phyloP scores from a whole-genome alignment of 768 basidiomycete genomes.

The Lyophyllum decastes region DNA sequence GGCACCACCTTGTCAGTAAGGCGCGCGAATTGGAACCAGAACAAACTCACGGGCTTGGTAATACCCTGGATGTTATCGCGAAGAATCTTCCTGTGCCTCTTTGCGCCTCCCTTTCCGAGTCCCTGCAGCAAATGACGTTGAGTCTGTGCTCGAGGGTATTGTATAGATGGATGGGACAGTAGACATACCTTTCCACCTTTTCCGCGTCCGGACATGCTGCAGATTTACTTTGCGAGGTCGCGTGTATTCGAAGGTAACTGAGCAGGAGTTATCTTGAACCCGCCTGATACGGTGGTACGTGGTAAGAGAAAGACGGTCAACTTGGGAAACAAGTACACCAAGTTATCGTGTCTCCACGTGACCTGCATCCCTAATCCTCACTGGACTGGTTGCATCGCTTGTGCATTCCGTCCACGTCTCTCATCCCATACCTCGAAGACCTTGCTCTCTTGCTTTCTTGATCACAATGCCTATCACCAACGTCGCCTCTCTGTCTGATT shows the following conservation, averaged over 20 bases:
- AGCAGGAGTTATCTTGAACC: slow-evolving; percentile 4
- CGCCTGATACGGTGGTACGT: slow-evolving; percentile 31
- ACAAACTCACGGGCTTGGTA: slow-evolving; percentile 10
- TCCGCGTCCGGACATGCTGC: slow-evolving; percentile 72
- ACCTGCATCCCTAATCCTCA: slow-evolving; percentile 41
- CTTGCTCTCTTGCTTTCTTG: neutral
- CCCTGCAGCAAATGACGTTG: slow-evolving; percentile 41
- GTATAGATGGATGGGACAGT: slow-evolving; percentile 9
- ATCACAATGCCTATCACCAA: slow-evolving; percentile 63
- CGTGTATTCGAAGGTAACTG: neutral
- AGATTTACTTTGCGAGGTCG: neutral
- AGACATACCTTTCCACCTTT: slow-evolving; percentile 69
- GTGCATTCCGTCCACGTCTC: neutral
- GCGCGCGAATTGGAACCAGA: neutral
- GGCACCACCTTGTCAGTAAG: slow-evolving; percentile 27
- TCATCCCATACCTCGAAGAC: neutral
- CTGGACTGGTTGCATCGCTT: slow-evolving; percentile 31
- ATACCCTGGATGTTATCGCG: slow-evolving; percentile 82
- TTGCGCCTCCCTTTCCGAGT: slow-evolving; percentile 79
- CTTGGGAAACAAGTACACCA: slow-evolving; percentile 5
- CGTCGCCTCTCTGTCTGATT: slow-evolving; percentile 61
- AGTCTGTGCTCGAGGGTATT: neutral
- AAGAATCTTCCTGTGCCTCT: slow-evolving; percentile 80
- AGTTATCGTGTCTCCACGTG: slow-evolving; percentile 13
- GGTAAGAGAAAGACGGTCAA: slow-evolving; percentile 1